These are phyloP conservation scores for Emericellopsis atlantica DNA, from an alignment of 2,329 filamentous ascomycete genomes.

Conservation along the genomic window DNA sequence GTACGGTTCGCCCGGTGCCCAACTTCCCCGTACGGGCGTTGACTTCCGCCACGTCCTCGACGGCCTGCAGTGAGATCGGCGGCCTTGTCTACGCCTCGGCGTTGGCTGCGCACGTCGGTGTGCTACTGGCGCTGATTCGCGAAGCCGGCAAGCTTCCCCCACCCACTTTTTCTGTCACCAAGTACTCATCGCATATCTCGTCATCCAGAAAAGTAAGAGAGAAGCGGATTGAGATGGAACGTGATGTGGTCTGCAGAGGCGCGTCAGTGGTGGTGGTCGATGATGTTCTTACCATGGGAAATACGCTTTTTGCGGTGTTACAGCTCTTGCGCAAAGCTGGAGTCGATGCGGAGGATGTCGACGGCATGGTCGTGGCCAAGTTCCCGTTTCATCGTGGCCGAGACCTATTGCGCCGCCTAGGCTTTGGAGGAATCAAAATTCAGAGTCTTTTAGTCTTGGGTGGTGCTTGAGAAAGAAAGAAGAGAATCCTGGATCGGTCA, in stretches of 20 bases:
- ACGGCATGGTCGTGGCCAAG: slow-evolving; percentile 41
- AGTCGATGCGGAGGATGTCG: slow-evolving; percentile 24
- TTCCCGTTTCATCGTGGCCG: slow-evolving; percentile 42
- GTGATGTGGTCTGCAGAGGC: slow-evolving; percentile 22
- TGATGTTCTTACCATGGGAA: slow-evolving; percentile 44
- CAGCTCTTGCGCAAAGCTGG: slow-evolving; percentile 30
- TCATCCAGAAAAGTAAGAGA: slow-evolving; percentile 10
- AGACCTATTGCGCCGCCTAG: slow-evolving; percentile 25
- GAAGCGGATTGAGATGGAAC: slow-evolving; percentile 35
- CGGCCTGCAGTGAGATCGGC: slow-evolving; percentile 34
- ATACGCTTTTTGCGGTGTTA: slow-evolving; percentile 40
- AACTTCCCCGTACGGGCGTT: slow-evolving; percentile 38
- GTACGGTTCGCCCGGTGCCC: slow-evolving; percentile 34
- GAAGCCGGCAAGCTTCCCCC: slow-evolving; percentile 46
- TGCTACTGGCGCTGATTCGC: slow-evolving; percentile 37
- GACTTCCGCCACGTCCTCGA: slow-evolving; percentile 45
- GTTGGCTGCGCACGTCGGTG: slow-evolving; percentile 24
- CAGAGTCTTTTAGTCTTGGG: slow-evolving; percentile 37
- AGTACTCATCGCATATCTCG: slow-evolving; percentile 37
- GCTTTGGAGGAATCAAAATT: slow-evolving; percentile 35
- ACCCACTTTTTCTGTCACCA: slow-evolving; percentile 35
- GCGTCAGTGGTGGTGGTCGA: slow-evolving; percentile 42
- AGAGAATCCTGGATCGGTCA: no score
- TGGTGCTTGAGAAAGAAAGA: slow-evolving; percentile 6
- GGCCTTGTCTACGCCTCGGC: slow-evolving; percentile 43